Evolutionary conservation across 1,284 basidiomycete species (phyloP).

Genomic region (Peniophora sp.): DNA sequence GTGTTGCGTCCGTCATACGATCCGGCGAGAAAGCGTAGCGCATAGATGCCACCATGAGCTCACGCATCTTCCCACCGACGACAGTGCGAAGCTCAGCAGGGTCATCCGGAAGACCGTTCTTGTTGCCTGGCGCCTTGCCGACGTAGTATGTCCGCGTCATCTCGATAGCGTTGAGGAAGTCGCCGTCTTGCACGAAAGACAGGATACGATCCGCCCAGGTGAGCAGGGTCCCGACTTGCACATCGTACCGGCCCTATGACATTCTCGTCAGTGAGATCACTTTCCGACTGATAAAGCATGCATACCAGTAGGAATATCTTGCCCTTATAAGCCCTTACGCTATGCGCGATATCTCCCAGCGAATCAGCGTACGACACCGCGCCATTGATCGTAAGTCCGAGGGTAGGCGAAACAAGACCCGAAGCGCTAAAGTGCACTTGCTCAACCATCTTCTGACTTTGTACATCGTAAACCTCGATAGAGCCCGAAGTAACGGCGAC

Average conservation of each 20-base stretch:
- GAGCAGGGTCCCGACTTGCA: conserved; percentile 81
- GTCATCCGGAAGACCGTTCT: conserved; percentile 79
- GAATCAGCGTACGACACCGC: conserved; percentile 40
- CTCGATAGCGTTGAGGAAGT: conserved; percentile 89
- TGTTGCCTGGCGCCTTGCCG: conserved; percentile 79
- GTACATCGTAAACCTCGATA: conserved; percentile 69
- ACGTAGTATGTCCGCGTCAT: conserved; percentile 80
- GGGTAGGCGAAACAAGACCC: conserved; percentile 46
- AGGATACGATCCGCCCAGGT: conserved; percentile 96
- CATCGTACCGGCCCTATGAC: conserved; percentile 51
- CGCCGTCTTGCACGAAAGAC: conserved; percentile 75
- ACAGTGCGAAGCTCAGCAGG: conserved; percentile 47
- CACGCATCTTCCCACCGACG: conserved; percentile 73
- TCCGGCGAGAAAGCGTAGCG: conserved; percentile 93
- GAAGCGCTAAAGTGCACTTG: conserved; percentile 47
- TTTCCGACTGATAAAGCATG: neutral
- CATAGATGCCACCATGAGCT: conserved; percentile 83
- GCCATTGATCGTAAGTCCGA: conserved; percentile 38
- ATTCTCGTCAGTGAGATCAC: no score
- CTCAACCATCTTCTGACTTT: conserved; percentile 47
- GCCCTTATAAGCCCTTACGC: conserved; percentile 78
- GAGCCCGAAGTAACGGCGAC: conserved; percentile 47
- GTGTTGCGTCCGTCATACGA: conserved; percentile 84
- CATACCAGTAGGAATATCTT: conserved; percentile 83
- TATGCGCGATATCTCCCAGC: conserved; percentile 56